These are phyloP conservation scores for Paraleonurus japonicus DNA, from an alignment of 257 asterid genomes.

Conservation along the genomic window DNA sequence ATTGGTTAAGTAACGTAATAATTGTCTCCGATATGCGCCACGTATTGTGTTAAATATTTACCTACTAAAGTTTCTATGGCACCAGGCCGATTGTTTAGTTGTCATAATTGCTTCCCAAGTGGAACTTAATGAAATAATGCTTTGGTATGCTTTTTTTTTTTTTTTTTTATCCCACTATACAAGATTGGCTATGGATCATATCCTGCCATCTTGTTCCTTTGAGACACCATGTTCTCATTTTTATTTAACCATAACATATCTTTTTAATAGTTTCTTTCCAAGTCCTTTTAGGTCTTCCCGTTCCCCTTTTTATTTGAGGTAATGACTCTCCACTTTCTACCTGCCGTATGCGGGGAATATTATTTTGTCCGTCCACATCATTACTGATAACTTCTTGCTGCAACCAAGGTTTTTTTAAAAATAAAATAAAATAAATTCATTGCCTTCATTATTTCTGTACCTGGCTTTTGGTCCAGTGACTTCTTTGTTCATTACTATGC, in stretches of 20 bases:
- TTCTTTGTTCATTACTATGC: slow-evolving; percentile 8
- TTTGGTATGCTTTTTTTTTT: too few relatives aligned
- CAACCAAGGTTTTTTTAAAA: not conserved
- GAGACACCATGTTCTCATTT: not conserved
- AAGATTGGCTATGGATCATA: not conserved
- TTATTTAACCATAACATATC: not conserved
- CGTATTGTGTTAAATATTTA: not conserved
- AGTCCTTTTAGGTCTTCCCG: not conserved
- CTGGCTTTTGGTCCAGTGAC: not conserved
- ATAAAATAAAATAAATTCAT: too few relatives aligned
- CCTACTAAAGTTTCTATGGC: not conserved
- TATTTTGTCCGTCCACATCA: not conserved
- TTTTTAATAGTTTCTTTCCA: not conserved
- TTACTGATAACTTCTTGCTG: slow-evolving; percentile 9
- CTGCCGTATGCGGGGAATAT: not conserved
- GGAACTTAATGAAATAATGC: not conserved
- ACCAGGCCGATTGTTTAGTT: not conserved
- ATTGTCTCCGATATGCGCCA: not conserved
- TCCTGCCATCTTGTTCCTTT: not conserved
- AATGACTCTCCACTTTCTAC: too few relatives aligned
- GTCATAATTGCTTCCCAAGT: not conserved
- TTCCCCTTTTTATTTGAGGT: not conserved
- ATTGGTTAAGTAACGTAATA: not conserved
- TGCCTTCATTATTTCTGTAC: not conserved
- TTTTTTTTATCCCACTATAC: not conserved